phyloP scores from a whole-genome alignment of 768 basidiomycete genomes.

The Hygrophorus pudorinus region DNA sequence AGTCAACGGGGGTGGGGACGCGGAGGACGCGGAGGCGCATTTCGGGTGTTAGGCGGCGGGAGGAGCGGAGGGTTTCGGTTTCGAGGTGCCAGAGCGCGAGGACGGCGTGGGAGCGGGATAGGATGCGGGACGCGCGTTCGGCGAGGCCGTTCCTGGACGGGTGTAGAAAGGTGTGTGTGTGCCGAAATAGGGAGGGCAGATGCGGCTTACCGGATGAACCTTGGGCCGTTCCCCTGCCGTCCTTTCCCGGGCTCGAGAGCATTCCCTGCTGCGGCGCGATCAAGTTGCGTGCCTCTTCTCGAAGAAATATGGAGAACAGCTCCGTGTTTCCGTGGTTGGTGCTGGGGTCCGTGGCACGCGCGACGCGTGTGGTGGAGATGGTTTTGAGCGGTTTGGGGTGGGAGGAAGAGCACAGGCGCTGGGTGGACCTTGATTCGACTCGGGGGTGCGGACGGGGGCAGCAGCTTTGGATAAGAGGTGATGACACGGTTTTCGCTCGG shows the following conservation, averaged over 20 bases:
- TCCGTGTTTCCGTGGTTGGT: slow-evolving; percentile 41
- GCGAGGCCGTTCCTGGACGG: slow-evolving; percentile 46
- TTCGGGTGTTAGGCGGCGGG: slow-evolving; percentile 25
- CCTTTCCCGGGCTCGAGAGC: slow-evolving; percentile 50
- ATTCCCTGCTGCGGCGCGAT: slow-evolving; percentile 35
- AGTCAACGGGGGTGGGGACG: slow-evolving; percentile 15
- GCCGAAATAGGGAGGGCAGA: no score
- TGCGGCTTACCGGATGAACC: slow-evolving; percentile 34
- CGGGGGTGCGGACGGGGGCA: slow-evolving; percentile 10
- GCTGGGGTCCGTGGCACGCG: slow-evolving; percentile 40
- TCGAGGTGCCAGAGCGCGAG: slow-evolving; percentile 46
- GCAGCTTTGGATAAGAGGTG: slow-evolving; percentile 6
- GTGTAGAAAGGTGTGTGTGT: no score
- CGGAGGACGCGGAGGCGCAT: slow-evolving; percentile 36
- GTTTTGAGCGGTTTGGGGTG: slow-evolving; percentile 32
- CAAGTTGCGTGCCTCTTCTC: slow-evolving; percentile 31
- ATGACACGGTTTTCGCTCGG: not conserved
- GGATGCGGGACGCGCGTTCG: slow-evolving; percentile 33
- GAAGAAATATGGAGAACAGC: slow-evolving; percentile 42
- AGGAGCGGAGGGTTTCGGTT: slow-evolving; percentile 24
- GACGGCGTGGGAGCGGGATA: slow-evolving; percentile 33
- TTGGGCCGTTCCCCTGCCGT: slow-evolving; percentile 27
- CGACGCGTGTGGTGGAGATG: slow-evolving; percentile 43
- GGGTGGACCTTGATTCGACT: slow-evolving; percentile 14
- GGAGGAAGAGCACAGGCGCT: slow-evolving; percentile 19